Percentiles rank a stretch among this genome's conserved stretches.
These are phyloP conservation scores for Beauveria brongniartii DNA, from an alignment of 2,329 filamentous ascomycete species.

Conservation along the genomic window DNA sequence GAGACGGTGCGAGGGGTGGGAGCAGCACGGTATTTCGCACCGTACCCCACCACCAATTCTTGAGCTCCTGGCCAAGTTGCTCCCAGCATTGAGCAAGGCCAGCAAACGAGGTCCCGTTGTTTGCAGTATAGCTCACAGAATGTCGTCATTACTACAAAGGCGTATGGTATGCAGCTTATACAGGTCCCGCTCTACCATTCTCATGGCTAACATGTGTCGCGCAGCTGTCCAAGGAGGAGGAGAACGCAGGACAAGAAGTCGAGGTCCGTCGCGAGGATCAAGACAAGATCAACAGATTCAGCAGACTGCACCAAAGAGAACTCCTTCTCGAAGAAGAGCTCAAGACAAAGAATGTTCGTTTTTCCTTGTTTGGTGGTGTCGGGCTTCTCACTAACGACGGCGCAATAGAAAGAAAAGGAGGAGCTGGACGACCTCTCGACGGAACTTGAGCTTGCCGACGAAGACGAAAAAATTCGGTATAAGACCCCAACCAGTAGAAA, in stretches of 20 bases:
- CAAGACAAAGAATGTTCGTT: constrained; percentile 61
- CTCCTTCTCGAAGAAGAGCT: constrained; percentile 71
- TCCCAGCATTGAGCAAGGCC: neutral
- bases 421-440: constrained; percentile 87
- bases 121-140: constrained; percentile 14
- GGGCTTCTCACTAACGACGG: constrained; percentile 17
- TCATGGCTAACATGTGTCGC: constrained; percentile 12
- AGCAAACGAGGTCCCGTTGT: neutral
- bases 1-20: neutral
- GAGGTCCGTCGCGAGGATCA: constrained; percentile 95
- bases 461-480: constrained; percentile 88
- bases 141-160: constrained; percentile 45
- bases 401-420: constrained; percentile 85
- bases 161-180: constrained; percentile 44
- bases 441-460: constrained; percentile 89
- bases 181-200: neutral
- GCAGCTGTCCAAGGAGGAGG: constrained; percentile 90
- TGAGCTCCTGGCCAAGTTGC: neutral
- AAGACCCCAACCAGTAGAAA: constrained; percentile 22
- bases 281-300: constrained; percentile 98
- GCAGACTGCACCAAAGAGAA: constrained; percentile 83
- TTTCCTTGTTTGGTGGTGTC: neutral
- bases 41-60: constrained; percentile 11
- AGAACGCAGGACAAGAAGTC: constrained; percentile 74
- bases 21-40: neutral